Conservation (phyloP, 2,329 filamentous ascomycete species). For the Trichoderma arundinaceum region DNA sequence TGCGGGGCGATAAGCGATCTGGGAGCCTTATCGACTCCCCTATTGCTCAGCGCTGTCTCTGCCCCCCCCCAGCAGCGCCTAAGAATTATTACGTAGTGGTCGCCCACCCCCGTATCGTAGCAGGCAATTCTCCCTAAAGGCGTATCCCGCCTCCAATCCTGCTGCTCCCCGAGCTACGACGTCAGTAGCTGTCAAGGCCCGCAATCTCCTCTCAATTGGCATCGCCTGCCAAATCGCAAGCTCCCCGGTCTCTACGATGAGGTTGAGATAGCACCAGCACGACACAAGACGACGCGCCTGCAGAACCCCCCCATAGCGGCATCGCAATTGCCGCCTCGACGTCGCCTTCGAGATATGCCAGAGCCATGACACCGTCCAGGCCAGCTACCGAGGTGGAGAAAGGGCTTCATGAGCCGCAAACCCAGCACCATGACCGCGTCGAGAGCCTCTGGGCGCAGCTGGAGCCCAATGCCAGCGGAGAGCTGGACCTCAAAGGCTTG, state of each 20-base stretch:
- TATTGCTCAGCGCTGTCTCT: constrained; percentile 19
- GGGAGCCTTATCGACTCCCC: constrained; percentile 23
- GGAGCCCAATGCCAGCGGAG: constrained; percentile 75
- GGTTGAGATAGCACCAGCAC: constrained; percentile 27
- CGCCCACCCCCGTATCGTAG: constrained; percentile 1
- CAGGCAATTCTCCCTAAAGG: constrained; percentile 19
- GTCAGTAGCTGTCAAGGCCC: constrained; percentile 28
- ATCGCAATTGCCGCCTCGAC: constrained; percentile 25
- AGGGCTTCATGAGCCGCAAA: constrained; percentile 77
- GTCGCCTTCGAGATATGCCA: constrained; percentile 44
- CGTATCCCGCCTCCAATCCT: constrained; percentile 24
- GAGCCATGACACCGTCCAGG: constrained; percentile 51
- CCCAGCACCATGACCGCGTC: constrained; percentile 79
- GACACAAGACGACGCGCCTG: constrained; percentile 33
- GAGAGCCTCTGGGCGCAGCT: constrained; percentile 84
- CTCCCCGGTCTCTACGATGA: constrained; percentile 32
- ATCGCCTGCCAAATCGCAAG: constrained; percentile 29
- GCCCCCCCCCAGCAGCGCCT: constrained; percentile 24
- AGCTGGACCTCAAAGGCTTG: constrained; percentile 82
- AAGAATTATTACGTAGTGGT: constrained; percentile 32
- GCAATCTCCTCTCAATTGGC: constrained; percentile 28
- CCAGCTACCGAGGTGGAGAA: constrained; percentile 59
- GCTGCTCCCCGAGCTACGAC: constrained; percentile 30
- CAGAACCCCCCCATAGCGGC: constrained; percentile 27
- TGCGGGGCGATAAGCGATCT: constrained; percentile 32